A percentile compares a stretch with the other conserved stretches of the same genome.
Conservation (phyloP, 345 rosid species). For the Adansonia digitata region DNA sequence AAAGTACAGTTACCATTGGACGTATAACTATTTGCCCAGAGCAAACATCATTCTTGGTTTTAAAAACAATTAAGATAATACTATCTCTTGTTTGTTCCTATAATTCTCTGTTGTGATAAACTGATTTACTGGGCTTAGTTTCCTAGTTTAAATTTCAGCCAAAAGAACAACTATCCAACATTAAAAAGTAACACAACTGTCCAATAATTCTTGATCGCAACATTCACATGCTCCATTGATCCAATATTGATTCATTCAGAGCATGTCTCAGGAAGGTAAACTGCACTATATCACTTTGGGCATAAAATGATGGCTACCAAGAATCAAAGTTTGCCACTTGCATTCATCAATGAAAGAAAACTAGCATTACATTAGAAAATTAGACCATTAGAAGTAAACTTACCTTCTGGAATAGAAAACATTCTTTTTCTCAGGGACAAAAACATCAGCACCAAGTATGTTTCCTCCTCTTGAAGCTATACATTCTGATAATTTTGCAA, state of each 20-base stretch:
- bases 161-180: background rate
- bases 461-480: slow-evolving; percentile 92
- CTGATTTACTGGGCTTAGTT: background rate
- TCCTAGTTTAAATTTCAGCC: background rate
- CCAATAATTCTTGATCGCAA: background rate
- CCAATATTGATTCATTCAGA: background rate
- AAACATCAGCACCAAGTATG: slow-evolving; percentile 86
- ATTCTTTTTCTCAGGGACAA: slow-evolving; percentile 69
- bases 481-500: slow-evolving; percentile 78
- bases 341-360: background rate
- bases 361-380: background rate
- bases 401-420: slow-evolving; percentile 95
- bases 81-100: background rate
- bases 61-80: background rate
- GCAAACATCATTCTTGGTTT: background rate
- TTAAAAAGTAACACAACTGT: background rate
- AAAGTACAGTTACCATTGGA: slow-evolving; percentile 4
- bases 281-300: background rate
- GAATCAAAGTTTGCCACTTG: background rate
- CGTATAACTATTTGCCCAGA: background rate
- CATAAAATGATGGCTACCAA: background rate
- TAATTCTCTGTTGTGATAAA: background rate
- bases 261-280: background rate
- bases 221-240: background rate
- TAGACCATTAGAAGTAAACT: background rate